Base-by-base conservation (phyloP, 1,284 basidiomycete species). In the Coriolopsis trogii region DNA sequence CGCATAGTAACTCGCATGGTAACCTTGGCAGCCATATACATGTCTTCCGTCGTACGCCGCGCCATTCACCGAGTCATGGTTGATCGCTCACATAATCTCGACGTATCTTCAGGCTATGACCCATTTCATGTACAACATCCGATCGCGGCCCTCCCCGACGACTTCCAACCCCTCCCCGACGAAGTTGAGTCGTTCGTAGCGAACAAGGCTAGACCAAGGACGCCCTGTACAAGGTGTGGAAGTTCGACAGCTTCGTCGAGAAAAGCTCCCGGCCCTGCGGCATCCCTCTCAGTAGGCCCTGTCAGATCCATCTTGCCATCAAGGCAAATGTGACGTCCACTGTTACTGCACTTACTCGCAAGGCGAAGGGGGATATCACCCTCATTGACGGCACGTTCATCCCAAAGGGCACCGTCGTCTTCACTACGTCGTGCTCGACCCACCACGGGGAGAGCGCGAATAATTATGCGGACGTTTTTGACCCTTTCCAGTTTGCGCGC, bases 171-270 rank as follows among this genome's bases (percentile, higher is more conserved):
- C 0, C 62, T 81, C n/a, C 74, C 76, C 1, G 71, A 76, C 37
- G 80, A 81, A 47, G 40, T 63, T 18, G 55, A 76, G 23, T 30
- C 56, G 3, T 58, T 73, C 4, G 51, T 78, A 51, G 53, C 0
- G 51, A 67, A 31, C 68, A 77, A 5, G 79, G 78, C 0, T 78
- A 78, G 76, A 70, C 75, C 4, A 78, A 76, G 54, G 58, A 49
- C 0, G 67, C 72, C 0, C 47, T 80, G 28, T 63, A 54, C 30
- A 72, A 71, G 41, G 74, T 80, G 74, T 59, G 57, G 41, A 75
- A 72, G 52, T 43, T 78, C 3, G 78, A 81, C 59, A 80, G 78
- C 54, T 77, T 80, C 59, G 25, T 81, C 21, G 70, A 67, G 40
- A 78, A 81, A 57, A 65, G 67, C 2, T 67, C 71, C 46, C 68